Evolutionary conservation across 768 basidiomycete species (phyloP), one percentile per base, ranked within the genome.

Genomic region (Cyclocybe cylindracea): DNA sequence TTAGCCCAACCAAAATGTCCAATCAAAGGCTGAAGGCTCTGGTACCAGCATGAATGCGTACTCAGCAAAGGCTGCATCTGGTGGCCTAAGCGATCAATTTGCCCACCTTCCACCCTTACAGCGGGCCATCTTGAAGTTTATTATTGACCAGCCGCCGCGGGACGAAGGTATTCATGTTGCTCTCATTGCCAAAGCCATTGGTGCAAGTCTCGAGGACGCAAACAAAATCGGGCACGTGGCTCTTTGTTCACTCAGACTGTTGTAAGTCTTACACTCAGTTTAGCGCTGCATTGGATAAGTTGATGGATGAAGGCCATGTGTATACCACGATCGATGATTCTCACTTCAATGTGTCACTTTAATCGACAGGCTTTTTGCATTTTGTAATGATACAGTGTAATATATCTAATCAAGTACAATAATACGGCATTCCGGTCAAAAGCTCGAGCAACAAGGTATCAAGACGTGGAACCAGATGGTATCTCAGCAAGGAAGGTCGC

Each of bases 271-370:
- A 43, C 19, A 16, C 36, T 29, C 38, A 37, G 18, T n/a, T 33
- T 53, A 91, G 92, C 62, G 74, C 80, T 39, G 89, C 89, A 5
- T 71, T 95, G 57, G 90, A 94, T 57, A 67, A 70, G 46, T 76
- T 98, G 46, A 86, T 92, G 78, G 85, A 87, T 46, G 86, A 89
- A 0, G 94, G 94, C 0, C 70, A 80, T 56, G 77, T 95, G 50
- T 98, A 81, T 67, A 87, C 82, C 48, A 91, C 91, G 0, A 80
- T 85, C 37, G 87, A 94, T 61, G 91, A 94, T 55, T 87, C 80
- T n/a, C 90, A 91, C 60, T 88, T 84, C 67, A 71, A 77, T 34
- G 64, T 88, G 40, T 82, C 82, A n/a, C 59, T 63, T 45, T 77
- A 61, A 58, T 45, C 31, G 38, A n/a, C 38, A n/a, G 38, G 18